phyloP scores from a whole-genome alignment of 2,329 filamentous ascomycete species.

The Annulohypoxylon truncatum region DNA sequence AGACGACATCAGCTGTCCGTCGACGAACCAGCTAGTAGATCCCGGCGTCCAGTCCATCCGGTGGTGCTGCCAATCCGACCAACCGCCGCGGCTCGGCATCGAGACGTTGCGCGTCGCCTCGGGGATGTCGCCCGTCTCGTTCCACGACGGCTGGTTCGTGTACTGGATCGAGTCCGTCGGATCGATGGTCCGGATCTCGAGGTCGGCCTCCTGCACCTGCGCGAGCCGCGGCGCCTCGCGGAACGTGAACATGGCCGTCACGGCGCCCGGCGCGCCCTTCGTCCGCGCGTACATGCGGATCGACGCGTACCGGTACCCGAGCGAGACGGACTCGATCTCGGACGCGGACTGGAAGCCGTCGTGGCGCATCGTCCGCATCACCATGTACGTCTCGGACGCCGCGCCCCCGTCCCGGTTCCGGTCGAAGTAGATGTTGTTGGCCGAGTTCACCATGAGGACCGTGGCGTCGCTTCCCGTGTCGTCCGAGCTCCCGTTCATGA shows the following conservation, averaged over 20 bases:
- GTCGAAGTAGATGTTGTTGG: slow-evolving; percentile 60
- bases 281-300: slow-evolving; percentile 64
- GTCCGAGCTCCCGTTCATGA: slow-evolving; percentile 41
- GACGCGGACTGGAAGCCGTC: slow-evolving; percentile 59
- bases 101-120: slow-evolving; percentile 55
- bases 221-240: slow-evolving; percentile 42
- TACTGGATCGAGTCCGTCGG: slow-evolving; percentile 55
- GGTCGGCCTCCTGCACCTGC: slow-evolving; percentile 53
- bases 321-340: slow-evolving; percentile 57
- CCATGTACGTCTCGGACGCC: slow-evolving; percentile 57
- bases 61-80: slow-evolving; percentile 63
- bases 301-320: slow-evolving; percentile 54
- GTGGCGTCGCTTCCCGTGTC: slow-evolving; percentile 50
- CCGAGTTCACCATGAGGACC: slow-evolving; percentile 54
- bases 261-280: slow-evolving; percentile 58
- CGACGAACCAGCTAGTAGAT: slow-evolving; percentile 61
- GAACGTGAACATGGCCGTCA: slow-evolving; percentile 66
- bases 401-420: slow-evolving; percentile 50
- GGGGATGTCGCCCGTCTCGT: slow-evolving; percentile 55
- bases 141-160: slow-evolving; percentile 64
- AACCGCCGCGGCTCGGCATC: slow-evolving; percentile 52
- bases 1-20: slow-evolving; percentile 57
- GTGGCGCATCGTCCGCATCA: slow-evolving; percentile 60
- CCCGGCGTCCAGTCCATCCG: slow-evolving; percentile 63
- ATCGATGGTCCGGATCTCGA: slow-evolving; percentile 57